A percentile compares a stretch with the other conserved stretches of the same genome.
These are phyloP conservation scores for Peronospora destructor DNA, from an alignment of 352 stramenopile genomes.

Conservation along the genomic window DNA sequence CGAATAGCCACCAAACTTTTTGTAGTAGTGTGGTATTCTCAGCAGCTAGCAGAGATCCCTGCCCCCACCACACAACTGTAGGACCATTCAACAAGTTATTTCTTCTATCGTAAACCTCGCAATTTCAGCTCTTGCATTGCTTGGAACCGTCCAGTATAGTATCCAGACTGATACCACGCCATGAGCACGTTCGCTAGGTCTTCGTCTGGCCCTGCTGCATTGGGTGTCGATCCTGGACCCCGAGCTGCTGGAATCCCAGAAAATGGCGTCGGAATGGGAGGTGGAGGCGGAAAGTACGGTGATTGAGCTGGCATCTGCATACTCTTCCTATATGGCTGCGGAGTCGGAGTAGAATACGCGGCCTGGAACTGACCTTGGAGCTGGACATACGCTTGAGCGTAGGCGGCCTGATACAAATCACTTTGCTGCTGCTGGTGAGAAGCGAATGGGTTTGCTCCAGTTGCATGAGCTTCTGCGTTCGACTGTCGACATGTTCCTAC, in stretches of 20 bases:
- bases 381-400: constrained; percentile 58
- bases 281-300: constrained; percentile 24
- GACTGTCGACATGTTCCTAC: constrained; percentile 11
- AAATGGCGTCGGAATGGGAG: constrained; percentile 22
- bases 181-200: constrained; percentile 66
- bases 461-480: constrained; percentile 6
- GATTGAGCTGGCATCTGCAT: constrained; percentile 19
- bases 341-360: constrained; percentile 22
- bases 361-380: constrained; percentile 54
- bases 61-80: background rate
- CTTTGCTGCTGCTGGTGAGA: constrained; percentile 19
- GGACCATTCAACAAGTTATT: constrained; percentile 5
- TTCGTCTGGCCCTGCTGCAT: constrained; percentile 30
- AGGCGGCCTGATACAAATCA: constrained; percentile 58
- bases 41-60: constrained; percentile 2
- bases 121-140: constrained; percentile 69
- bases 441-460: constrained; percentile 6
- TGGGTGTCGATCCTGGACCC: constrained; percentile 14
- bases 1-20: background rate
- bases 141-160: constrained; percentile 74
- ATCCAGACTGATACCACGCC: constrained; percentile 83
- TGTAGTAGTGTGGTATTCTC: constrained; percentile 5
- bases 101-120: constrained; percentile 19
- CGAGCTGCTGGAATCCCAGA: constrained; percentile 19
- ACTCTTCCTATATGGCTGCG: constrained; percentile 14